Evolutionary conservation across 441 rosid species (phyloP).

Genomic region (Gossypium gossypioides): DNA sequence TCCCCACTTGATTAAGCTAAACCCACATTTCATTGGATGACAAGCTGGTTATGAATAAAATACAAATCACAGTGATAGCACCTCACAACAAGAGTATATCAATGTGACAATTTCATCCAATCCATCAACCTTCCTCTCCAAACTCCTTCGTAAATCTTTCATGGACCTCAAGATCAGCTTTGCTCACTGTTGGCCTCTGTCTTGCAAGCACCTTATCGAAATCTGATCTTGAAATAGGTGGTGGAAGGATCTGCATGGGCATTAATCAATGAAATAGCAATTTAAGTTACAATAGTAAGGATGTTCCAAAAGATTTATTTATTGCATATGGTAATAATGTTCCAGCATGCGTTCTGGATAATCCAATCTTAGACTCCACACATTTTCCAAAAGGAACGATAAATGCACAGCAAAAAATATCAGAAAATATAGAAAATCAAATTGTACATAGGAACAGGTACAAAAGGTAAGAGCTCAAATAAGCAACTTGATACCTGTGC

Average conservation of each 20-base stretch:
- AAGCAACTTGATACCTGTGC: conserved; percentile 40
- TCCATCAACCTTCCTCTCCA: conserved; percentile 90
- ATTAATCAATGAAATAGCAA: conserved; percentile 9
- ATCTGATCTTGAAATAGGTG: conserved; percentile 73
- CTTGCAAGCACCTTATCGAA: conserved; percentile 95
- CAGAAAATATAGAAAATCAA: not conserved
- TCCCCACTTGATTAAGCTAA: conserved; percentile 24
- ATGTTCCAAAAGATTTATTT: not conserved
- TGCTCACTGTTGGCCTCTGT: conserved; percentile 97
- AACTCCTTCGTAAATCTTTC: conserved; percentile 98
- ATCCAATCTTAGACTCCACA: not conserved
- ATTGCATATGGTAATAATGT: not conserved
- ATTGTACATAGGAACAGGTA: not conserved
- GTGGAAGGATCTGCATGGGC: conserved; percentile 74
- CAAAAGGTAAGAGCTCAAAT: not conserved
- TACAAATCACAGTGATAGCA: conserved; percentile 32
- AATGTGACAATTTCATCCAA: conserved; percentile 5
- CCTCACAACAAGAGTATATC: conserved; percentile 23
- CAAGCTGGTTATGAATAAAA: conserved; percentile 31
- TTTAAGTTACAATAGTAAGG: not conserved
- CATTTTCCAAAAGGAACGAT: not conserved
- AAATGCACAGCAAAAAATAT: not conserved
- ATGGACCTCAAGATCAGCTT: conserved; percentile 80
- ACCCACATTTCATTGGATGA: conserved; percentile 13
- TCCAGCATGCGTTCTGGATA: not conserved